Percentiles rank a stretch among this genome's conserved stretches.
Conservation (phyloP, 306 rosid genomes). For the Echinosophora koreensis region DNA sequence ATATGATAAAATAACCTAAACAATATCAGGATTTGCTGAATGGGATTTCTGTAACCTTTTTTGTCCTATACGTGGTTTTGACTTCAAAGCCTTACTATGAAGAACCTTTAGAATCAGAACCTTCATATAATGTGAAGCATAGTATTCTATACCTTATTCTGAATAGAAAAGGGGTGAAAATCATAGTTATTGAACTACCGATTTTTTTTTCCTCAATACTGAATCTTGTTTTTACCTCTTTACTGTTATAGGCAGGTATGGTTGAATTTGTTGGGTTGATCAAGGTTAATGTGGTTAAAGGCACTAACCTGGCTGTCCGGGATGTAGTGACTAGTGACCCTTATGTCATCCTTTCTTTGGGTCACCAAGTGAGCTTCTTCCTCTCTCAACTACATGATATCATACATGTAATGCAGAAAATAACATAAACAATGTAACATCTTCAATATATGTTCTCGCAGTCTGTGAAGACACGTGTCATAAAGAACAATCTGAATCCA, state of each 20-base stretch:
- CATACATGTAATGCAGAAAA: slow-evolving; percentile 20
- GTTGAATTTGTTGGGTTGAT: slow-evolving; percentile 90
- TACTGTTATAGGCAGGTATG: slow-evolving; percentile 91
- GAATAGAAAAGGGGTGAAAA: not conserved
- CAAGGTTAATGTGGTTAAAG: slow-evolving; percentile 90
- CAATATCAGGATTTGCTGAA: not conserved
- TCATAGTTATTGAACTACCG: not conserved
- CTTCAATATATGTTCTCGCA: slow-evolving; percentile 48
- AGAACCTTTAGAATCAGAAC: not conserved
- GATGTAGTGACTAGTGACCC: slow-evolving; percentile 93
- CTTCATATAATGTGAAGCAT: slow-evolving; percentile 23
- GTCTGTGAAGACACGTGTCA: slow-evolving; percentile 93
- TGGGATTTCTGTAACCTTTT: not conserved
- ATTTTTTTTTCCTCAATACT: not conserved
- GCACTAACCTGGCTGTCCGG: slow-evolving; percentile 85
- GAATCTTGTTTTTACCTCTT: slow-evolving; percentile 48
- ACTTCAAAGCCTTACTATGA: slow-evolving; percentile 2
- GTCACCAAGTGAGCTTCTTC: slow-evolving; percentile 84
- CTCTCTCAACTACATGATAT: slow-evolving; percentile 15
- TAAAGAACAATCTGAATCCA: slow-evolving; percentile 89
- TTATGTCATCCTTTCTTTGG: slow-evolving; percentile 85
- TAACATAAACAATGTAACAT: slow-evolving; percentile 2
- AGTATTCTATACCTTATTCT: slow-evolving; percentile 18
- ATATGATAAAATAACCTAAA: not conserved
- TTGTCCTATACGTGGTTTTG: not conserved